Base-by-base conservation (phyloP, 371 early-diverging fungal genomes). In the Rozella allomycis region DNA sequence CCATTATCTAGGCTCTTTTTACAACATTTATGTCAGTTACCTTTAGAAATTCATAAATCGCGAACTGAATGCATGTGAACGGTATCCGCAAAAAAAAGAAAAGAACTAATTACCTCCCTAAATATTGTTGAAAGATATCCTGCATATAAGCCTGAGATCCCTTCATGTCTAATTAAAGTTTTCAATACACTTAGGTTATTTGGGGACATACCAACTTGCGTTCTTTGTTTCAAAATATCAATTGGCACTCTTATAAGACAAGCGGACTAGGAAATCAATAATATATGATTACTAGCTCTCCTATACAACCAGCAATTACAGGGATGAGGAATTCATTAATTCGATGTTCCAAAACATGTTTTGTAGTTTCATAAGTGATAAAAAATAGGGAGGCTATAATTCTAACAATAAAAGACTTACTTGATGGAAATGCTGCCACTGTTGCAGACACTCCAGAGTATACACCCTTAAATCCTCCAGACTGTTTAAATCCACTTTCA, bases 1-100 rank as follows among this genome's bases (percentile, higher is more conserved):
- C n/a, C n/a, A n/a, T n/a, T n/a, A n/a, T n/a, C n/a, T n/a, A n/a
- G n/a, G n/a, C n/a, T n/a, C n/a, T n/a, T n/a, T n/a, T n/a, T n/a
- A n/a, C n/a, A n/a, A n/a, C n/a, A n/a, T n/a, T n/a, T n/a, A n/a
- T 3, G 5, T 26, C 25, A 28, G 17, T 21, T 17, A 43, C 45
- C 44, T 88, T 91, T 36, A 87, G 60, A 35, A 64, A 72, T 52
- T 91, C 93, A 46, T 84, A 91, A 19, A 91, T 46, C 2, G 93
- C 86, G 49, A 91, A 91, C 46, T 91, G 93, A 19, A 91, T 73
- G 52, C 86, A 86, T 0, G 86, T 68, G 46, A 91, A 91, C 3
- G 93, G 93, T 35, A 91, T 87, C 58, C 77, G 58, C 2, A 6
- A 14, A 17, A 20, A 20, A 22, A 3, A 32, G 7, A 42, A 21